Conservation (phyloP, 1,139 yeast species). For the Torulaspora globosa region DNA sequence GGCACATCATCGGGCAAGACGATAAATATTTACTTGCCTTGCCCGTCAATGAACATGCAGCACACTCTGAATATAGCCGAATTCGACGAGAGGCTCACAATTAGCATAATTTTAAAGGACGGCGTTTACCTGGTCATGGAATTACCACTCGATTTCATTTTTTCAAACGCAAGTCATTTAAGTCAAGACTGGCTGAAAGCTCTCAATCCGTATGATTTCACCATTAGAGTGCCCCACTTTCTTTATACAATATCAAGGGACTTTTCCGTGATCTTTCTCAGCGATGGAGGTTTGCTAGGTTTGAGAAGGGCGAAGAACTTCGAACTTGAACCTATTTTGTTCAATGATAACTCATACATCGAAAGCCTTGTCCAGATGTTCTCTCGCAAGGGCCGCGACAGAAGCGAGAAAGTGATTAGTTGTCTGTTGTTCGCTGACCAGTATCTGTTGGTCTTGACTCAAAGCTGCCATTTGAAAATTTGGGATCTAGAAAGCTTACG, state of each 20-base stretch:
- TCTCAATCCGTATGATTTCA: slow-evolving; percentile 71
- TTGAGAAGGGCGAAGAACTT: slow-evolving; percentile 41
- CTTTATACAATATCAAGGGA: slow-evolving; percentile 46
- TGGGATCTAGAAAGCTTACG: slow-evolving; percentile 50
- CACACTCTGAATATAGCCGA: slow-evolving; percentile 24
- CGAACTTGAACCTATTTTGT: slow-evolving; percentile 50
- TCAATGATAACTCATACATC: slow-evolving; percentile 53
- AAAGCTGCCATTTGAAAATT: slow-evolving; percentile 42
- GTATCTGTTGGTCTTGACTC: slow-evolving; percentile 31
- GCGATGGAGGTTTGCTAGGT: slow-evolving; percentile 68
- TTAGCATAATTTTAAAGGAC: slow-evolving; percentile 29
- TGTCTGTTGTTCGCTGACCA: slow-evolving; percentile 23
- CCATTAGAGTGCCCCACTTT: slow-evolving; percentile 58
- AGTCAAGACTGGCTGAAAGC: slow-evolving; percentile 54
- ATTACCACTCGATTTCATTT: slow-evolving; percentile 31
- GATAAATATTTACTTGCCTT: slow-evolving; percentile 27
- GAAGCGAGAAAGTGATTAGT: slow-evolving; percentile 27
- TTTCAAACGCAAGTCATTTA: slow-evolving; percentile 17
- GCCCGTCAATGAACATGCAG: slow-evolving; percentile 27
- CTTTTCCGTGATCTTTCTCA: slow-evolving; percentile 52
- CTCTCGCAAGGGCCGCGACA: slow-evolving; percentile 15
- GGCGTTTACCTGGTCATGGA: slow-evolving; percentile 40
- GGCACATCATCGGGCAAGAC: slow-evolving; percentile 23
- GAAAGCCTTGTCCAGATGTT: slow-evolving; percentile 40
- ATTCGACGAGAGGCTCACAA: slow-evolving; percentile 16